These are phyloP conservation scores for Oenanthe javanica DNA, from an alignment of 140 eudicot genomes.

Conservation along the genomic window DNA sequence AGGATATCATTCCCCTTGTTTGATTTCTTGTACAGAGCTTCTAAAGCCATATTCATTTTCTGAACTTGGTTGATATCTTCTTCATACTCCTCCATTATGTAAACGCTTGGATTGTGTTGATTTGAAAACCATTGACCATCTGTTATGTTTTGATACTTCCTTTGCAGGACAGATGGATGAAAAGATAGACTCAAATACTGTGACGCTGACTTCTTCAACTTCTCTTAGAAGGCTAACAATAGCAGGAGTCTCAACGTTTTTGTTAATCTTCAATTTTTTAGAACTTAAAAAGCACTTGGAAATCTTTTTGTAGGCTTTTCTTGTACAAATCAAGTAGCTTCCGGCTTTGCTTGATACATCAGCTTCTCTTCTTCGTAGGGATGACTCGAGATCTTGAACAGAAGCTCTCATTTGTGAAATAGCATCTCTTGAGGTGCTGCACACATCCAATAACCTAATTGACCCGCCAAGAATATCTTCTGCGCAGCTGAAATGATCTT, in stretches of 20 bases:
- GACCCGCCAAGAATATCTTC: constrained; percentile 18
- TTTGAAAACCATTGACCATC: constrained; percentile 5
- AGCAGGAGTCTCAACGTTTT: background rate
- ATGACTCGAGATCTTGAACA: constrained; percentile 27
- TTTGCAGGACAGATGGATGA: background rate
- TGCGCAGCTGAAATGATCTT: constrained; percentile 4
- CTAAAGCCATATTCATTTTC: constrained; percentile 21
- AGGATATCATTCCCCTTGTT: background rate
- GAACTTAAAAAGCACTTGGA: constrained; percentile 12
- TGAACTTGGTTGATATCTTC: background rate
- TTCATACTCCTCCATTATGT: background rate
- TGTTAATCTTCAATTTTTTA: constrained; percentile 1
- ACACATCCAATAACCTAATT: constrained; percentile 25
- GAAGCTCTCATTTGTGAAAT: constrained; percentile 9
- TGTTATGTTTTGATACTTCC: constrained; percentile 6
- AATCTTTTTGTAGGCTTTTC: constrained; percentile 15
- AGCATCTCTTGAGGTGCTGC: constrained; percentile 21
- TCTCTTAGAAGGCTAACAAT: constrained; percentile 1
- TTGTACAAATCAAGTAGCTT: constrained; percentile 16
- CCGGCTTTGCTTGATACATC: constrained; percentile 12
- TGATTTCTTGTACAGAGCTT: constrained; percentile 4
- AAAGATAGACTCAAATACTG: background rate
- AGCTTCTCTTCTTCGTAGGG: constrained; percentile 21
- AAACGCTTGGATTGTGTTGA: background rate
- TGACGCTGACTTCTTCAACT: constrained; percentile 1